Conservation (phyloP, 2,329 filamentous ascomycete genomes). For the Falciphora oryzae region DNA sequence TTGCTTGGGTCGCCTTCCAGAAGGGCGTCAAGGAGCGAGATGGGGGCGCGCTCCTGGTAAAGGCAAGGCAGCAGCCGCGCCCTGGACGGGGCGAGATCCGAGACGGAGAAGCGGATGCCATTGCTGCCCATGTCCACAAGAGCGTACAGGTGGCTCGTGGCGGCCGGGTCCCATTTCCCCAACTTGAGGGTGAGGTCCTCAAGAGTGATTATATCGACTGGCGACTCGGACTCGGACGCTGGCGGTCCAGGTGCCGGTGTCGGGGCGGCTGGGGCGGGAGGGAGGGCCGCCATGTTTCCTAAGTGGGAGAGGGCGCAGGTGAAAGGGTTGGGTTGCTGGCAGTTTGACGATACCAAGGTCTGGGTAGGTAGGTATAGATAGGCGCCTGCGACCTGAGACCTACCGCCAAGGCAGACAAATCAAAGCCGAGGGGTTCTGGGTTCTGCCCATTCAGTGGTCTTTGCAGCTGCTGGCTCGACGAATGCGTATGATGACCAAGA, state of each 20-base stretch:
- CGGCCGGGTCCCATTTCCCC: conserved; percentile 41
- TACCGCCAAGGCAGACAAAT: too few species aligned
- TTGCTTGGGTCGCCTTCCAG: conserved; percentile 3
- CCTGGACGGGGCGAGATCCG: conserved; percentile 65
- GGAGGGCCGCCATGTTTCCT: neutral
- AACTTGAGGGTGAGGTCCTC: conserved; percentile 44
- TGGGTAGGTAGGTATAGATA: too few species aligned
- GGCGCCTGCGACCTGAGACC: too few species aligned
- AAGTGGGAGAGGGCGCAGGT: too few species aligned
- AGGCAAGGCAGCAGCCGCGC: conserved; percentile 70
- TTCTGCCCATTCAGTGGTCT: too few species aligned
- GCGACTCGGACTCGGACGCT: neutral
- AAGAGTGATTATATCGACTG: conserved; percentile 42
- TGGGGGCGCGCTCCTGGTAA: conserved; percentile 70
- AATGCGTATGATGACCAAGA: too few species aligned
- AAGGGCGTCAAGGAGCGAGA: conserved; percentile 82
- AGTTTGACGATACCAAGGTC: too few species aligned
- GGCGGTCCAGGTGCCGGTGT: neutral
- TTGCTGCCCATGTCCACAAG: conserved; percentile 69
- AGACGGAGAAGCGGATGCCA: conserved; percentile 88
- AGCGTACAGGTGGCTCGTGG: conserved; percentile 46
- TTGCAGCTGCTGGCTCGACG: too few species aligned
- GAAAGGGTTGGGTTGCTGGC: too few species aligned
- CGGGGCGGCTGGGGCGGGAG: neutral
- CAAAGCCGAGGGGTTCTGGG: too few species aligned